Conservation (phyloP, 345 rosid genomes). For the Mallotus nudiflorus region DNA sequence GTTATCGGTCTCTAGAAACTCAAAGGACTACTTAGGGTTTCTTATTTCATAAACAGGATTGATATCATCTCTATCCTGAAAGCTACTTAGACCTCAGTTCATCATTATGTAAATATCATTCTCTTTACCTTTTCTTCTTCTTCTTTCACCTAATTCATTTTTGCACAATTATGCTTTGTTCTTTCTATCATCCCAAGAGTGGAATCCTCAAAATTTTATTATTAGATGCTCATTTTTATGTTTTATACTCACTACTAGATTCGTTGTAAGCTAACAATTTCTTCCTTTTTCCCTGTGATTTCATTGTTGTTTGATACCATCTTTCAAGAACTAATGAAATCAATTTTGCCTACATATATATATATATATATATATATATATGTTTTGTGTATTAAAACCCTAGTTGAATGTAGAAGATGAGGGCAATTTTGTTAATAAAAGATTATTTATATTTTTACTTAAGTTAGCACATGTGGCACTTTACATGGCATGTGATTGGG, state of each 20-base stretch:
- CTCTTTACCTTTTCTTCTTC: not conserved
- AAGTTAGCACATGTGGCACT: too few species aligned
- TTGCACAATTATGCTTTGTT: not conserved
- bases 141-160: conserved; percentile 11
- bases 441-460: too few species aligned
- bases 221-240: conserved; percentile 61
- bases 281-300: not conserved
- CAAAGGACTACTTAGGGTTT: conserved; percentile 74
- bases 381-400: too few species aligned
- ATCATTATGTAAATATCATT: conserved; percentile 51
- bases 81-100: conserved; percentile 66
- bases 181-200: conserved; percentile 32
- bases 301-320: not conserved
- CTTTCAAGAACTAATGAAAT: not conserved
- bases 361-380: too few species aligned
- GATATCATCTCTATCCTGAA: conserved; percentile 70
- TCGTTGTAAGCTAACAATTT: conserved; percentile 47
- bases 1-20: conserved; percentile 92
- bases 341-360: too few species aligned
- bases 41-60: conserved; percentile 72
- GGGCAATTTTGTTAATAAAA: too few species aligned
- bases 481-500: too few species aligned
- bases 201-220: conserved; percentile 56
- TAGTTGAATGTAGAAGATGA: too few species aligned
- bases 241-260: conserved; percentile 63